Percentiles rank a stretch among this genome's conserved stretches.
These are phyloP conservation scores for Incumbomyces delicatus DNA, from an alignment of 2,329 filamentous ascomycete species.

Conservation along the genomic window DNA sequence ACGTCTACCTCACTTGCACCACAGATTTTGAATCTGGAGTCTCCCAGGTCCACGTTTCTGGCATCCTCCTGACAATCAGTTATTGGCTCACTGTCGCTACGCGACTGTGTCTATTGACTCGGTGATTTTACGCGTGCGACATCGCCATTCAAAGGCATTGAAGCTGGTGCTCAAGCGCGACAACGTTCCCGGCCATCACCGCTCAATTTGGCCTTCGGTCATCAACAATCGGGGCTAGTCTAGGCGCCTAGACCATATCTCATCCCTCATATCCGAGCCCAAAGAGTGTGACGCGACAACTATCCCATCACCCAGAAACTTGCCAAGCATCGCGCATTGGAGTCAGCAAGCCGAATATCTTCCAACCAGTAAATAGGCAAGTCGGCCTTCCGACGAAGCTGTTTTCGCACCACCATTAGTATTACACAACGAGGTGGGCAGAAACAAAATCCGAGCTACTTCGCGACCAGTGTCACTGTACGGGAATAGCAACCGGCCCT, in stretches of 20 bases:
- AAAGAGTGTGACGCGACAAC: too few species aligned
- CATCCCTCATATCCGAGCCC: too few species aligned
- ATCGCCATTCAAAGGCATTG: not conserved
- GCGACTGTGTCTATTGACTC: not conserved
- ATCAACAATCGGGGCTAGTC: too few species aligned
- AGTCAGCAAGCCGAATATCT: too few species aligned
- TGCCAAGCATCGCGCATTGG: too few species aligned
- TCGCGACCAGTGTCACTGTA: conserved; percentile 2
- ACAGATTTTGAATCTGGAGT: not conserved
- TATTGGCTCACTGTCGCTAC: conserved; percentile 4
- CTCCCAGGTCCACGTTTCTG: conserved; percentile 1
- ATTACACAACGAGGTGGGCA: conserved; percentile 3
- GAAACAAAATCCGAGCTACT: not conserved
- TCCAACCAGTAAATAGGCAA: too few species aligned
- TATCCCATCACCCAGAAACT: too few species aligned
- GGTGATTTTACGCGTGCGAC: not conserved
- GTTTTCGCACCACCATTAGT: too few species aligned
- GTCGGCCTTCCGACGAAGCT: too few species aligned
- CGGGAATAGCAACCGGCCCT: conserved; percentile 18
- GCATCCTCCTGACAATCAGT: not conserved
- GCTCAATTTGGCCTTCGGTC: too few species aligned
- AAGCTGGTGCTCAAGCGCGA: not conserved
- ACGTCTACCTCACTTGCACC: not conserved
- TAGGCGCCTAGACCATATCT: too few species aligned
- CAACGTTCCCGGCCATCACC: not conserved